Evolutionary conservation across 139 green algal genomes (phyloP).

Genomic region (Eudorina sp.): DNA sequence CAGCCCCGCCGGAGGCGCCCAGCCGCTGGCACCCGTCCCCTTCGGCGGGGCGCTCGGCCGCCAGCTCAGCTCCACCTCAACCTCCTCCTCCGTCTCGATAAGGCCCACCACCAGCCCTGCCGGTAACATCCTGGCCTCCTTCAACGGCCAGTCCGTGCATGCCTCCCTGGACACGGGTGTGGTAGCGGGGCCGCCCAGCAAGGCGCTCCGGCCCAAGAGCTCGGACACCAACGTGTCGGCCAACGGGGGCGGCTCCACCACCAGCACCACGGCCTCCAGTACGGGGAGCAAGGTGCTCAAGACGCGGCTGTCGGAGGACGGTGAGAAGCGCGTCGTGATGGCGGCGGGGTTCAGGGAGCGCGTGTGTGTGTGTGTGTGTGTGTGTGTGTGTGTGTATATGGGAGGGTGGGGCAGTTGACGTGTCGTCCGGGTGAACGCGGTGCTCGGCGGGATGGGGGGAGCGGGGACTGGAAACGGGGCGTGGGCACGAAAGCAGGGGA

Average conservation of each 20-base stretch:
- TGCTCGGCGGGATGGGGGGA: too few species aligned
- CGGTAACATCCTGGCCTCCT: conserved; percentile 32
- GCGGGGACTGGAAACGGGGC: too few species aligned
- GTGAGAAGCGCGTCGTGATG: too few species aligned
- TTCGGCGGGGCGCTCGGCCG: neutral
- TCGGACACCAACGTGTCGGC: neutral
- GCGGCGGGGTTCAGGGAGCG: too few species aligned
- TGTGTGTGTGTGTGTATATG: too few species aligned
- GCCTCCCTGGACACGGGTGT: neutral
- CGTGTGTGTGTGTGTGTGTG: too few species aligned
- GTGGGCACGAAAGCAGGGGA: too few species aligned
- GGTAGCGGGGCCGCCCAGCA: neutral
- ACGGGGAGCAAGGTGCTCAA: conserved; percentile 1
- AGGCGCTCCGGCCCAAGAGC: conserved; percentile 7
- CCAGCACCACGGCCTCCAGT: neutral
- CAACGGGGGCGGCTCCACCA: neutral
- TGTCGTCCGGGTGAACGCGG: too few species aligned
- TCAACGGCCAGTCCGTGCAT: conserved; percentile 16
- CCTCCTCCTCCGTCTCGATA: neutral
- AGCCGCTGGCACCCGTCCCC: neutral
- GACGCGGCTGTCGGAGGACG: conserved; percentile 28
- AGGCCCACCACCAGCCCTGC: neutral
- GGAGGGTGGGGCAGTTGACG: too few species aligned
- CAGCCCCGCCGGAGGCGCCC: neutral
- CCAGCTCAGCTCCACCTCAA: conserved; percentile 19